Base-by-base conservation (phyloP, 106 monocot genomes). In the Acorus gramineus region DNA sequence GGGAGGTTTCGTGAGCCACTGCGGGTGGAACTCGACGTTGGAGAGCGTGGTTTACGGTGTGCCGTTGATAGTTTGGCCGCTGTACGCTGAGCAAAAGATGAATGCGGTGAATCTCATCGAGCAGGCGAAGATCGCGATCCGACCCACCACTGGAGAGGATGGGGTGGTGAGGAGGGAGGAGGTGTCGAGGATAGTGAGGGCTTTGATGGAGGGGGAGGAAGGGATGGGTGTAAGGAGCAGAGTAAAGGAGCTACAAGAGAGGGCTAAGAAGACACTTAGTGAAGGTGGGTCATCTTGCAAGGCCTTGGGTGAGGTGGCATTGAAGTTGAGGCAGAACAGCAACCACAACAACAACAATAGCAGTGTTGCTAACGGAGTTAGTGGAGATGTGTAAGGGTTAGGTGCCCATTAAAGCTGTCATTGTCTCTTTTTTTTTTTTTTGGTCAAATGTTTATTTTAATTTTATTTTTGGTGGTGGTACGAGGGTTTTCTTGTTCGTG, bases 21-120 rank as follows among this genome's bases (percentile, higher is more conserved):
- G 28, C 28, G 28, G 28, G 28, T 28, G 28, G 28, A 28, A 28
- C 28, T 28, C 28, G 28, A 28, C 28, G 28, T 28, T 28, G 48
- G 71, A 72, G 71, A 71, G 76, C 52, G 14, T 78, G 8, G 60
- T 61, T 10, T 46, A 65, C 51, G 78, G 87, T 3, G 73, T 84
- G 68, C 78, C 88, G n/a, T 69, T 84, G 78, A 64, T 87, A 44
- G 69, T 65, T 11, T 87, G 87, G 84, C 84, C 87, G 42, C 48
- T 81, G 49, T 81, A 68, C 46, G 84, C 81, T 3, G 84, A 89
- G 67, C 88, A 88, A 70, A 68, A 43, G 63, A 78, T 66, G 78
- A 89, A 89, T 62, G 78, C 78, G 28, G 64, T 78, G 76, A 44
- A 76, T 81, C 66, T 88, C 61, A 45, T n/a, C 11, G 78, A 76